Percentiles rank a stretch among this genome's conserved stretches.
These are phyloP conservation scores for Euphorbia schlechtendalii DNA, from an alignment of 441 rosid genomes.

Conservation along the genomic window DNA sequence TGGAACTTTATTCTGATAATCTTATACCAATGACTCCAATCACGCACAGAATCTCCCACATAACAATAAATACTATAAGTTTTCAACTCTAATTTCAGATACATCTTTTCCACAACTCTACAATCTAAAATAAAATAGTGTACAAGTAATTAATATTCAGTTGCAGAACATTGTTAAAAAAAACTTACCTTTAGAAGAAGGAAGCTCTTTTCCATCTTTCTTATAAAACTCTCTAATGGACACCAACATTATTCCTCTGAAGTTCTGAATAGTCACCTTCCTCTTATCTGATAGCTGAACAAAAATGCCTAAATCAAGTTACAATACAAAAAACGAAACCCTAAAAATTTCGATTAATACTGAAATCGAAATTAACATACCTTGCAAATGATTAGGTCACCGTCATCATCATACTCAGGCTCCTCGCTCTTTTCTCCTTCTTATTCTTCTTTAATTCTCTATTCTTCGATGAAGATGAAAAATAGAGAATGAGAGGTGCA, in stretches of 20 bases:
- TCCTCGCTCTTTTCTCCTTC: slow-evolving; percentile 15
- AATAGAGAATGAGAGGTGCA: no score
- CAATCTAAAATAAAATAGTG: background rate
- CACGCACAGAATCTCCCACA: background rate
- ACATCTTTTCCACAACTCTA: background rate
- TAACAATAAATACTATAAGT: background rate
- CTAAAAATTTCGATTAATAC: background rate
- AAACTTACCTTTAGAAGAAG: slow-evolving; percentile 59
- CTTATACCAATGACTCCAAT: background rate
- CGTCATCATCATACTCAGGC: slow-evolving; percentile 61
- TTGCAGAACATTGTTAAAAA: background rate
- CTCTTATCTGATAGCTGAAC: slow-evolving; percentile 62
- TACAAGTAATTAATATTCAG: background rate
- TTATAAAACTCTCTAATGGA: slow-evolving; percentile 75
- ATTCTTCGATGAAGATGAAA: slow-evolving; percentile 55
- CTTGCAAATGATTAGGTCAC: slow-evolving; percentile 71
- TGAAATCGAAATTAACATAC: slow-evolving; percentile 26
- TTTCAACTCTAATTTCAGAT: background rate
- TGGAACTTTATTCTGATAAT: background rate
- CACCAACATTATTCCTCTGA: slow-evolving; percentile 61
- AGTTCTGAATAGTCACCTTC: slow-evolving; percentile 77
- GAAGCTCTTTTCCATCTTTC: slow-evolving; percentile 83
- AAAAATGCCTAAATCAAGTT: background rate
- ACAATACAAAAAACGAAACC: background rate
- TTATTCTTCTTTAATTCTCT: slow-evolving; percentile 31